Evolutionary conservation across 2,329 filamentous ascomycete genomes (phyloP), one percentile per base, ranked within the genome.

Genomic region (Hypoxylon sp.): DNA sequence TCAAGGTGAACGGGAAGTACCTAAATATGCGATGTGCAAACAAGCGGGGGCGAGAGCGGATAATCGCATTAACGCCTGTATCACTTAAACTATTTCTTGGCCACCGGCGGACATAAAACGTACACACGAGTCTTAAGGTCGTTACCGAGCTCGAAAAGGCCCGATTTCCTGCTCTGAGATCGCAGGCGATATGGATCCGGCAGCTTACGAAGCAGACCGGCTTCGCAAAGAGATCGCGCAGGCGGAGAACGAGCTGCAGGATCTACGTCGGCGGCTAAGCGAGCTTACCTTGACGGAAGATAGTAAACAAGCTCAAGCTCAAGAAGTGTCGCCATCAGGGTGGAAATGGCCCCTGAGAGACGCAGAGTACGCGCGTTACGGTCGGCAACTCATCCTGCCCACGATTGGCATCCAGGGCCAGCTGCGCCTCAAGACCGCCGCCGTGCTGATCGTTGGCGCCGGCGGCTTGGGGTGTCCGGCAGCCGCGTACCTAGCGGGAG

Each of bases 381-480:
- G 91, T 6, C 83, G 94, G 33, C 94, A 97, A 76, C 88, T 98
- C 78, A 93, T 98, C 63, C 85, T 97, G 58, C 89, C 92, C 0
- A 85, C 89, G 55, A 81, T 97, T 59, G 92, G 93, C 0, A 78
- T 96, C 1, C 80, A 87, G 73, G 92, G 91, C 0, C 94, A 98
- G 75, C 78, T 94, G 5, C 81, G 84, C 26, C 79, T 98, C 13
- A 89, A 86, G 68, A 78, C 81, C 1, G 81, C 91, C 1, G 85
- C 81, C 17, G 87, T 97, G 4, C 81, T 98, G 6, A 81, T 99
- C 42, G 83, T 99, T 20, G 95, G 95, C 9, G 88, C 91, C 1
- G 95, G 95, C 4, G 95, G 95, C 0, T 78, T 99, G 10, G 95
- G 95, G 9, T 98, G 92, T 72, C 95, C 95, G 9, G 92, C 95